Percentiles rank a stretch among this genome's conserved stretches.
phyloP scores from a whole-genome alignment of 441 rosid genomes.

The Pelargonium cotyledonis region DNA sequence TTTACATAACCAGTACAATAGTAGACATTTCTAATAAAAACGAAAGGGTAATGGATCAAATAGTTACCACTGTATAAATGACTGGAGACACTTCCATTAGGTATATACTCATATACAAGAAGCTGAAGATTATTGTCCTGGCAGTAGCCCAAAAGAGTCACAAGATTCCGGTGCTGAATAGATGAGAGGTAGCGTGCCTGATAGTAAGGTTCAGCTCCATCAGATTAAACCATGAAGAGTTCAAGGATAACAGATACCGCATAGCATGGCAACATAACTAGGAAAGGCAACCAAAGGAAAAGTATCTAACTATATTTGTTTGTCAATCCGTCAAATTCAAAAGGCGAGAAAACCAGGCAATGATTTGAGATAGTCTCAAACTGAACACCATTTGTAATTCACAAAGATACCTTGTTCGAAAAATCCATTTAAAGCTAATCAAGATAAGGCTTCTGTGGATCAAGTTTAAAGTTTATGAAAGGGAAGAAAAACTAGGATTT shows the following conservation, averaged over 20 bases:
- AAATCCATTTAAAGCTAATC: too few relatives aligned
- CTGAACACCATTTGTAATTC: too few relatives aligned
- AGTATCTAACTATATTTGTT: not conserved
- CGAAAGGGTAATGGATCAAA: too few relatives aligned
- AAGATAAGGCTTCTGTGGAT: not conserved
- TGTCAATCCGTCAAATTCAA: not conserved
- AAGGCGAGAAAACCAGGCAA: too few relatives aligned
- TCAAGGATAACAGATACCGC: too few relatives aligned
- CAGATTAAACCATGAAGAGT: not conserved
- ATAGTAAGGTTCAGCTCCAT: slow-evolving; percentile 17
- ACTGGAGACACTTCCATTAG: slow-evolving; percentile 76
- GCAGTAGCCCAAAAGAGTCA: slow-evolving; percentile 61
- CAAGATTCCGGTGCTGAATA: slow-evolving; percentile 60
- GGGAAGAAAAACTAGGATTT: not conserved
- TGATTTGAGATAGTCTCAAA: too few relatives aligned
- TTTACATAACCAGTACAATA: not conserved
- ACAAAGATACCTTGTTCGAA: too few relatives aligned
- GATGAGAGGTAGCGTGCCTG: slow-evolving; percentile 60
- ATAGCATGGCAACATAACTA: too few relatives aligned
- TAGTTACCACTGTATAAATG: slow-evolving; percentile 72
- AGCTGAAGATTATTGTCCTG: slow-evolving; percentile 64
- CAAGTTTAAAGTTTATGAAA: not conserved
- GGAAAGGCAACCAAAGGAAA: not conserved
- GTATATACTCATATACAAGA: slow-evolving; percentile 63
- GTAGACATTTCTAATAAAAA: slow-evolving; percentile 8